phyloP scores from a whole-genome alignment of 805 yeast species.

The Hanseniaspora lachancei region DNA sequence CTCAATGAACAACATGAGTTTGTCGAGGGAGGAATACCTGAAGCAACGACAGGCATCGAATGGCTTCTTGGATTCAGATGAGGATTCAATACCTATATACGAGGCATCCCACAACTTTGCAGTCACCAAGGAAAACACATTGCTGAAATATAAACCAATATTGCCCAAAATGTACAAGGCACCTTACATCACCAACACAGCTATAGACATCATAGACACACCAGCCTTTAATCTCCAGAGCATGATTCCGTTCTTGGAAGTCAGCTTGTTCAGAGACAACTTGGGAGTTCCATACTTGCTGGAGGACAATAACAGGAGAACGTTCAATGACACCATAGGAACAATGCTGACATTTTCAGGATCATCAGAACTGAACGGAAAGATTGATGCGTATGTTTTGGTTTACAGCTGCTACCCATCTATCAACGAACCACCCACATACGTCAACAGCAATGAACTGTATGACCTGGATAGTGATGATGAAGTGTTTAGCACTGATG shows the following conservation, averaged over 20 bases:
- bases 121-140: not conserved
- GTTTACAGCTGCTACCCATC: constrained; percentile 61
- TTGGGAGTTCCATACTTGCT: constrained; percentile 30
- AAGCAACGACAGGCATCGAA: not conserved
- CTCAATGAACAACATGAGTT: not conserved
- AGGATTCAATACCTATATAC: constrained; percentile 17
- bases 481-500: not conserved
- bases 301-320: not conserved
- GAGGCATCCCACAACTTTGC: constrained; percentile 8
- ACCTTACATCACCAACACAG: constrained; percentile 46
- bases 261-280: constrained; percentile 49
- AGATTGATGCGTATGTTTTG: constrained; percentile 59
- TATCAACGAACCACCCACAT: constrained; percentile 40
- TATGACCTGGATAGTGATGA: constrained; percentile 10
- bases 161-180: constrained; percentile 27
- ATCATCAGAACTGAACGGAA: constrained; percentile 62
- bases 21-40: not conserved
- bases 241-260: constrained; percentile 64
- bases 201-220: constrained; percentile 60
- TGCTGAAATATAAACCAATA: not conserved
- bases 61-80: constrained; percentile 2
- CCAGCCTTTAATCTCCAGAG: constrained; percentile 56
- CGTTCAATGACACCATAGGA: constrained; percentile 22
- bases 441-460: constrained; percentile 25
- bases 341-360: constrained; percentile 67